A percentile compares a stretch with the other conserved stretches of the same genome.
phyloP scores from a whole-genome alignment of 768 basidiomycete genomes.

The Mycena leptocephala region DNA sequence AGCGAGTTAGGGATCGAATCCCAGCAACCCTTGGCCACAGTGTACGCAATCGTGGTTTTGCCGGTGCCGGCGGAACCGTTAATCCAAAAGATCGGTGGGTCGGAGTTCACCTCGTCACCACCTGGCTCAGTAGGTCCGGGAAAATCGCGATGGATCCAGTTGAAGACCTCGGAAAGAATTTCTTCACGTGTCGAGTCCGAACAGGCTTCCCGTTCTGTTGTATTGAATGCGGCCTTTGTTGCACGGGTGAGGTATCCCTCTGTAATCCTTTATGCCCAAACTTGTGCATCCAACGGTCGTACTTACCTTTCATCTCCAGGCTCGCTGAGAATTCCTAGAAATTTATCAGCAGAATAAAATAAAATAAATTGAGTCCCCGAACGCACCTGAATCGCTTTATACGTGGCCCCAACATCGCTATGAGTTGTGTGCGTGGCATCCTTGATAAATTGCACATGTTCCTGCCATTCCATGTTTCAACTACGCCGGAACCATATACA shows the following conservation, averaged over 20 bases:
- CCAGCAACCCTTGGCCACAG: neutral
- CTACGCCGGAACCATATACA: no score
- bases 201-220: neutral
- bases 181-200: neutral
- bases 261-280: no score
- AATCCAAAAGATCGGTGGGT: neutral
- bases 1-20: conserved; percentile 1
- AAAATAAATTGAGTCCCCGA: no score
- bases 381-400: neutral
- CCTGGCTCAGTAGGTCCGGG: neutral
- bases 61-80: conserved; percentile 14
- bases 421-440: neutral
- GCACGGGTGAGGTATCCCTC: neutral
- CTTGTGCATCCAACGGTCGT: no score
- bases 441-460: neutral
- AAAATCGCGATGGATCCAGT: neutral
- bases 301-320: no score
- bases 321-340: no score
- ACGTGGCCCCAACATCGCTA: neutral
- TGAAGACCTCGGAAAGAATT: neutral
- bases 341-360: no score
- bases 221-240: neutral
- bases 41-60: conserved; percentile 10
- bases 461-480: neutral
- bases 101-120: neutral